Evolutionary conservation across 495 filamentous ascomycete species (phyloP).

Genomic region (Mytilinidion resinicola): DNA sequence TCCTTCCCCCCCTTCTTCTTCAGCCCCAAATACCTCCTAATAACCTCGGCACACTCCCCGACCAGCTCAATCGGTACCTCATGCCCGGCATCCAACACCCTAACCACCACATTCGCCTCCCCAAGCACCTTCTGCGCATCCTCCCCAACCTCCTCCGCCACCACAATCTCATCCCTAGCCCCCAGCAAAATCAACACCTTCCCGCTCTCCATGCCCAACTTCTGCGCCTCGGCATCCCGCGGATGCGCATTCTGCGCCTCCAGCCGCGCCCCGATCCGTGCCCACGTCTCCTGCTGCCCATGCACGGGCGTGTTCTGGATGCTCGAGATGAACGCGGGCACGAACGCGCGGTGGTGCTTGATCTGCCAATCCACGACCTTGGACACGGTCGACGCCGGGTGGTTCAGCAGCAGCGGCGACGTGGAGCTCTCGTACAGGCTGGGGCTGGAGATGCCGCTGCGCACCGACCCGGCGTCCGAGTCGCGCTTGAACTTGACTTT

Average conservation of each 20-base stretch:
- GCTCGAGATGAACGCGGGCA: slow-evolving; percentile 52
- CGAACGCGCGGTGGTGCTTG: slow-evolving; percentile 48
- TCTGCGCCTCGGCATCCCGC: slow-evolving; percentile 19
- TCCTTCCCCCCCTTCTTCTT: too few species aligned
- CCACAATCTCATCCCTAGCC: slow-evolving; percentile 47
- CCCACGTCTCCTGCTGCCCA: slow-evolving; percentile 51
- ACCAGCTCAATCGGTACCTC: slow-evolving; percentile 52
- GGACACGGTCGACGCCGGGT: slow-evolving; percentile 43
- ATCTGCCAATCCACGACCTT: slow-evolving; percentile 52
- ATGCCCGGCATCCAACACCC: slow-evolving; percentile 49
- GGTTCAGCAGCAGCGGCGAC: slow-evolving; percentile 24
- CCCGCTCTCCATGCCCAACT: slow-evolving; percentile 36
- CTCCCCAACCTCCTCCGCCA: slow-evolving; percentile 49
- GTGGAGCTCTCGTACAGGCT: slow-evolving; percentile 1
- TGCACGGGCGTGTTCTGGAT: slow-evolving; percentile 53
- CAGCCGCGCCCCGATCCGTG: slow-evolving; percentile 46
- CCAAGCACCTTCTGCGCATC: slow-evolving; percentile 49
- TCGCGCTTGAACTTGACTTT: not conserved
- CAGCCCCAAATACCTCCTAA: slow-evolving; percentile 22
- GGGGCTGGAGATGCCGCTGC: slow-evolving; percentile 2
- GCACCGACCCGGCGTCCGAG: not conserved
- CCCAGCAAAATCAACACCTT: slow-evolving; percentile 54
- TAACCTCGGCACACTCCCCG: slow-evolving; percentile 45
- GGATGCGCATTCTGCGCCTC: slow-evolving; percentile 35
- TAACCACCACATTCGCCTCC: slow-evolving; percentile 39